Base-by-base conservation (phyloP, 257 asterid genomes). In the Thymus quinquecostatus region DNA sequence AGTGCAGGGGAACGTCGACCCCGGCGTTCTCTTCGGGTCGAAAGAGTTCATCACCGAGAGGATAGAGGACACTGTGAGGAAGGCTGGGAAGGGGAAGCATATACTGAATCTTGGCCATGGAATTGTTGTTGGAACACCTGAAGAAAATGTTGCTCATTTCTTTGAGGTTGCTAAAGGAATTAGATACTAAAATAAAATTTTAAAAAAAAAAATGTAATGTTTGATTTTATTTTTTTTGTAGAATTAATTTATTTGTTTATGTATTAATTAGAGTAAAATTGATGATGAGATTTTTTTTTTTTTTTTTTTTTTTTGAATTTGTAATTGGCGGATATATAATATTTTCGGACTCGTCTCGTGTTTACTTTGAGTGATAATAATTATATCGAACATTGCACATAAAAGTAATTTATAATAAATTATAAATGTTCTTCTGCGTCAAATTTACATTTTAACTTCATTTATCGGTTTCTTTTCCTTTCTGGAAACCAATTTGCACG, bases 41-140 rank as follows among this genome's bases (percentile, higher is more conserved):
- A 94, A 91, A 78, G 98, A 88, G 80, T 94, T 89, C 81, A 91
- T 94, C 73, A 89, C 99, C 6, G 86, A 79, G 12, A 81, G 98
- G 50, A 94, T 94, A 64, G 76, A 88, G 6, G 99, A 94, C 60
- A 94, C 98, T 0, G 98, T 94, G 28, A 85, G 73, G 66, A 91
- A 94, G 77, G 99, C 99, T 8, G 99, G 99, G 32, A 86, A 77
- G 73, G 92, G 97, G 80, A 94, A 91, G 74, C 99, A 94, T 44
- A 91, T 94, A 9, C 66, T 94, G 95, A 94, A 91, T 77, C 99
- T 94, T 68, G 99, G 99, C 69, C 99, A 94, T 72, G 99, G 98
- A 27, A 94, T 94, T 75, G 90, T 80, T 2, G 97, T 94, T 11
- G 99, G 99, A 12, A 94, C 99, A 1, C 99, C 99, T 0, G 99